A percentile compares a stretch with the other conserved stretches of the same genome.
Evolutionary conservation across 2,329 filamentous ascomycete genomes (phyloP).

Genomic region (Aspergillus terreus): DNA sequence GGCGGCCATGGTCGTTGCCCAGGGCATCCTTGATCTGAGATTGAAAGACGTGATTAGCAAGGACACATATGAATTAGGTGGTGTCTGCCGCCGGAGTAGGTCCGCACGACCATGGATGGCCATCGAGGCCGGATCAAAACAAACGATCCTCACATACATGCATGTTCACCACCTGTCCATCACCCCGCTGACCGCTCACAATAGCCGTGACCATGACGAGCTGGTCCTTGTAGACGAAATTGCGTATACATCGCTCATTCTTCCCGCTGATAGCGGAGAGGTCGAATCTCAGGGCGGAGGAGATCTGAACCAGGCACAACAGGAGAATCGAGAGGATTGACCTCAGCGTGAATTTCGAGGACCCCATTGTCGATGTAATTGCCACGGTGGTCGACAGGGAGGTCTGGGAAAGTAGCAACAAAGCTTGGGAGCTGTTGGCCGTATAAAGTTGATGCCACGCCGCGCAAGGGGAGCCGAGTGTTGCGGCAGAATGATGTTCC

Average conservation of each 20-base stretch:
- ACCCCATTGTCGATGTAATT: slow-evolving; percentile 27
- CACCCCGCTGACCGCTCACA: slow-evolving; percentile 77
- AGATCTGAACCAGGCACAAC: slow-evolving; percentile 35
- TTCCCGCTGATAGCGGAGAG: slow-evolving; percentile 65
- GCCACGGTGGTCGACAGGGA: slow-evolving; percentile 11
- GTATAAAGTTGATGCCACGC: slow-evolving; percentile 32
- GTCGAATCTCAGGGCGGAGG: slow-evolving; percentile 85
- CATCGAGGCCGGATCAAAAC: neutral
- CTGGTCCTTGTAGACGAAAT: slow-evolving; percentile 89
- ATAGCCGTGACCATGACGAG: slow-evolving; percentile 93
- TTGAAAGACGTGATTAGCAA: slow-evolving; percentile 7
- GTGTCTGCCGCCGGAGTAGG: neutral
- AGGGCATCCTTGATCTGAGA: slow-evolving; percentile 85
- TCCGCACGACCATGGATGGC: too few relatives aligned
- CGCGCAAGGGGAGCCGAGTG: slow-evolving; percentile 22
- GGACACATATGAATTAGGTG: neutral
- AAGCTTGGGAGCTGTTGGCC: slow-evolving; percentile 19
- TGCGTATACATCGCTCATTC: slow-evolving; percentile 87
- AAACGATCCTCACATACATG: slow-evolving; percentile 56
- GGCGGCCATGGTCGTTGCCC: slow-evolving; percentile 91
- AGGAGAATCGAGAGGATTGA: slow-evolving; percentile 28
- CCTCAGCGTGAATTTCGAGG: slow-evolving; percentile 27
- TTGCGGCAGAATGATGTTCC: slow-evolving; percentile 29
- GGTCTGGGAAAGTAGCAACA: slow-evolving; percentile 17
- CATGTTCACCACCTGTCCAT: slow-evolving; percentile 92